Percentiles rank a stretch among this genome's conserved stretches.
Evolutionary conservation across 140 eudicot genomes (phyloP).

Genomic region (Senecio squalidus): DNA sequence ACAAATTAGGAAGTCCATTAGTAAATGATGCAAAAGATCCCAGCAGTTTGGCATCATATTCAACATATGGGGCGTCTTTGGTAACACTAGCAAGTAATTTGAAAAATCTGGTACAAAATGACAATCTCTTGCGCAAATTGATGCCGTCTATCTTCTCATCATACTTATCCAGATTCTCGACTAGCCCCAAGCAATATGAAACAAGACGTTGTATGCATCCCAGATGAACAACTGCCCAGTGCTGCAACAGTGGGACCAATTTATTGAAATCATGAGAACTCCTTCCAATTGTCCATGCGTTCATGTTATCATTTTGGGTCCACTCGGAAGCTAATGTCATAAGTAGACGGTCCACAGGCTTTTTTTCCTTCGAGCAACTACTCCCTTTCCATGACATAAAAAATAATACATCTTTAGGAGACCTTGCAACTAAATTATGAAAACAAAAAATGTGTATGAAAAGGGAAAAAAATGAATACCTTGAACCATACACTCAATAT

Average conservation of each 20-base stretch:
- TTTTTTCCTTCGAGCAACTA: slow-evolving; percentile 59
- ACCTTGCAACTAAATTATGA: slow-evolving; percentile 1
- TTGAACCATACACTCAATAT: slow-evolving; percentile 55
- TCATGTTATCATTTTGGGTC: slow-evolving; percentile 43
- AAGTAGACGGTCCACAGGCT: slow-evolving; percentile 64
- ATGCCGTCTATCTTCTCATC: slow-evolving; percentile 57
- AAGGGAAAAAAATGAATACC: slow-evolving; percentile 43
- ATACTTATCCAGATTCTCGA: slow-evolving; percentile 38
- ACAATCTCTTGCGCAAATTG: slow-evolving; percentile 55
- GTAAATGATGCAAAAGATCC: slow-evolving; percentile 57
- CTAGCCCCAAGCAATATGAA: slow-evolving; percentile 38
- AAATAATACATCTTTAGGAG: slow-evolving; percentile 18
- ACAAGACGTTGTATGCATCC: slow-evolving; percentile 72
- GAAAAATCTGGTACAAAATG: slow-evolving; percentile 51
- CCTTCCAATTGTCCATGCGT: slow-evolving; percentile 35
- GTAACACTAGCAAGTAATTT: slow-evolving; percentile 63
- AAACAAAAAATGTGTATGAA: slow-evolving; percentile 5
- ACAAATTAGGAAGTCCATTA: slow-evolving; percentile 52
- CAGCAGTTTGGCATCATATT: slow-evolving; percentile 46
- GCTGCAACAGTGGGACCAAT: slow-evolving; percentile 60
- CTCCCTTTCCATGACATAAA: slow-evolving; percentile 45
- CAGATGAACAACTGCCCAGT: slow-evolving; percentile 72
- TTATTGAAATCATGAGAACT: slow-evolving; percentile 45
- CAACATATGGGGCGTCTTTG: slow-evolving; percentile 49
- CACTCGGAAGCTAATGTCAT: slow-evolving; percentile 62